Evolutionary conservation across 2,329 filamentous ascomycete genomes (phyloP), one percentile per base, ranked within the genome.

Genomic region (Botrytis fragariae): DNA sequence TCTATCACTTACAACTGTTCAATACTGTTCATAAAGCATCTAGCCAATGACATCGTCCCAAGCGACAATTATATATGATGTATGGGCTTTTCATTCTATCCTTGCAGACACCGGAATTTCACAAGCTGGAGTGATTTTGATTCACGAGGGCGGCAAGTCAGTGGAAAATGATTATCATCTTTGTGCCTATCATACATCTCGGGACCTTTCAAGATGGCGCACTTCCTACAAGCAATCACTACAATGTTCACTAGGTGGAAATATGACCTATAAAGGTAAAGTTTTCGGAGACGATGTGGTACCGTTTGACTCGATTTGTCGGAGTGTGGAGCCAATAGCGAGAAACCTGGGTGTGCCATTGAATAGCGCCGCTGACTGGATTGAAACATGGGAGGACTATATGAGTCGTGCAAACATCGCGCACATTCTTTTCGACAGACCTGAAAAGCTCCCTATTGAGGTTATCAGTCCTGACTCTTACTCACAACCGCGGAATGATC

Each of bases 251-350:
- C 22, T 61, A 9, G 69, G 60, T 45, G 44, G 59, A 48, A 54
- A 42, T 39, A 42, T 63, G 59, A 63, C 9, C 20, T 71, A 71
- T 25, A 63, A 71, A 71, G 69, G 57, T 39, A 71, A 71, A 45
- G 29, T 71, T 3, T 71, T 71, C 48, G 44, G 59, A 54, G 44
- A 22, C 35, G 69, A 63, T 35, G 32, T 22, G 12, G 5, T 48
- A 35, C 69, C 42, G 22, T 71, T 63, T 18, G 45, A 54, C 5
- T 35, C 32, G 10, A 71, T 71, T 51, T 71, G 69, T 60, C 32
- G 25, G 32, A 29, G 29, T 14, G 69, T 64, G 10, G 44, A 54
- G 16, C 29, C 42, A 42, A n/a, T 32, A 42, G 59, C 59, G 22
- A 54, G 6, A 1, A 18, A 44, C 16, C 32, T 45, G 9, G 45